Percentiles rank a stretch among this genome's conserved stretches.
Conservation (phyloP, 257 asterid genomes). For the Knoxia roxburghii region DNA sequence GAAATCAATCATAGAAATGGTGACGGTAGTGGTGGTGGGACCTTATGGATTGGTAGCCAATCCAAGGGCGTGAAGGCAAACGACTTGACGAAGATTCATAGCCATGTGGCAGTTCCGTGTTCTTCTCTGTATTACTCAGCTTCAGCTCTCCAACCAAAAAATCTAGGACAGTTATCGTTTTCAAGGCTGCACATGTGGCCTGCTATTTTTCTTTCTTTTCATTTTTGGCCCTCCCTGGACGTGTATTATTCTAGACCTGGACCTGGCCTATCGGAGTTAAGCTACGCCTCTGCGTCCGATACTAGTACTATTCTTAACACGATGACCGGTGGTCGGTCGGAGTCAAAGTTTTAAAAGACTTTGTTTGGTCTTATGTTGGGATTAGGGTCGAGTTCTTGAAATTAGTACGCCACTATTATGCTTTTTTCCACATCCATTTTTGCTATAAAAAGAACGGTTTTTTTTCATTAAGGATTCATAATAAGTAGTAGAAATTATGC, state of each 20-base stretch:
- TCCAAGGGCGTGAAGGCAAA: slow-evolving; percentile 37
- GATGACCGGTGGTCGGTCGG: too few relatives aligned
- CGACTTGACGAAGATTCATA: slow-evolving; percentile 31
- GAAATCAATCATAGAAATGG: neutral
- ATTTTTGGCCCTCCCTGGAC: neutral
- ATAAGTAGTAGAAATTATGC: too few relatives aligned
- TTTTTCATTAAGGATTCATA: too few relatives aligned
- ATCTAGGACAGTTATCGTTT: neutral
- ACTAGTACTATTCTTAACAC: too few relatives aligned
- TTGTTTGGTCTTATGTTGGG: too few relatives aligned
- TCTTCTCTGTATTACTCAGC: slow-evolving; percentile 17
- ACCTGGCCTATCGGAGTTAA: too few relatives aligned
- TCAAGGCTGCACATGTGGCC: slow-evolving; percentile 3
- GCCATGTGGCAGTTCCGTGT: slow-evolving; percentile 38
- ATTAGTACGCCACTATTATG: too few relatives aligned
- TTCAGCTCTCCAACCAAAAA: slow-evolving; percentile 22
- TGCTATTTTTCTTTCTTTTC: neutral
- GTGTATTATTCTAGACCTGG: neutral
- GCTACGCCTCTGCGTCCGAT: too few relatives aligned
- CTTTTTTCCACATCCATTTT: too few relatives aligned
- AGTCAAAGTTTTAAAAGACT: too few relatives aligned
- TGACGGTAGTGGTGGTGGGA: slow-evolving; percentile 37
- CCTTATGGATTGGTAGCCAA: slow-evolving; percentile 34
- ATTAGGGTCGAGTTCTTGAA: too few relatives aligned
- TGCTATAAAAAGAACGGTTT: too few relatives aligned